Evolutionary conservation across 257 asterid genomes (phyloP), one percentile per base, ranked within the genome.

Genomic region (Rauvolfia tetraphylla): DNA sequence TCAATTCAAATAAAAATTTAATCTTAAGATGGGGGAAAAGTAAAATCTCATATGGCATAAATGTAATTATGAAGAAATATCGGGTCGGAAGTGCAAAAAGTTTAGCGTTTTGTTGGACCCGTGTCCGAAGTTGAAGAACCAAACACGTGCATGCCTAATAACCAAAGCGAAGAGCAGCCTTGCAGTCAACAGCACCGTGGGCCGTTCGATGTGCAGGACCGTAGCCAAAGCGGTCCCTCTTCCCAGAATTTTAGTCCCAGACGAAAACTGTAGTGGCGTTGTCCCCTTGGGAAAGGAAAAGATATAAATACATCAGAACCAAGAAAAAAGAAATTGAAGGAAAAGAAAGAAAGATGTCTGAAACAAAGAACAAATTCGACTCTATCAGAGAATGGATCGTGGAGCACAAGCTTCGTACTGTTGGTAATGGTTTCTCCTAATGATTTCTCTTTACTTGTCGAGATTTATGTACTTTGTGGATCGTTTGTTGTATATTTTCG

Each of bases 381-480:
- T 89, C 91, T 15, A 33, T 89, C 13, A 86, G 93, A 84, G 90
- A 86, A 88, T 92, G 97, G 97, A 66, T 92, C 69, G 93, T 90
- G 7, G 93, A 92, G 71, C 93, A 90, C 89, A 92, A 89, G 87
- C 96, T 92, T 74, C 92, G 93, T 25, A 81, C 96, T 23, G 93
- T 92, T 66, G 97, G 96, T 92, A 86, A 84, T 18, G 29, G 29
- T 79, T 6, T 33, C 15, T 18, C 15, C 7, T 2, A 3, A 23
- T 31, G 29, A 1, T 17, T 27, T 13, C 11, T 14, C 4, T 73
- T 4, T 71, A 39, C n/a, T 1, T 41, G 0, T 25, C 23, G 49
- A 14, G 61, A 13, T 49, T 12, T 49, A 31, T 44, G 27, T 6
- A 18, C 10, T 36, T 51, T 18, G 22, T 41, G 17, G 42, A 6